Evolutionary conservation across 257 asterid species (phyloP), one percentile per base, ranked within the genome.

Genomic region (Solanum virginianum): DNA sequence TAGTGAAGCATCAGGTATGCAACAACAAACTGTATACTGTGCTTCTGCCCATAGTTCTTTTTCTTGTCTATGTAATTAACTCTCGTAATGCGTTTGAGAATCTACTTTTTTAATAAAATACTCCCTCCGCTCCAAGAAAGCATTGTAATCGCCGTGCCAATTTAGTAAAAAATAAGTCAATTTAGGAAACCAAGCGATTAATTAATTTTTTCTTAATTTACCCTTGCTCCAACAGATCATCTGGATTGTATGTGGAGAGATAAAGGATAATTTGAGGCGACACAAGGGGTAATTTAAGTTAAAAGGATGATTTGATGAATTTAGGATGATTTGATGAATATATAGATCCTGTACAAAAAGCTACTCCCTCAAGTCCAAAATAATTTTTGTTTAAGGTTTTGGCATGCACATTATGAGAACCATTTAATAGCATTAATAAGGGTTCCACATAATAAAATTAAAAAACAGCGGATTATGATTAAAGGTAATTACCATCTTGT

Each of bases 401-500:
- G 66, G 66, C 66, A 20, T 2, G 29, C 66, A 13, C 66, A 59
- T 59, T n/a, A 20, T 9, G 29, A 59, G n/a, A 59, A 20, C 29
- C 66, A 59, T 59, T 20, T 18, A 57, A 57, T 57, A 57, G 65
- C 11, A 57, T 20, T 20, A 57, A 62, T 22, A 32, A 36, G 41
- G 41, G 10, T 32, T 17, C 15, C 22, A 36, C 17, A 12, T 8
- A 39, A 22, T 51, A 36, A 36, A 36, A 36, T 36, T 8, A 39
- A 41, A 69, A 17, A 69, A 69, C 22, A n/a, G 39, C 4, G 24
- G 8, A 36, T 36, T 32, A 36, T 36, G 24, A 69, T 36, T 5
- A 84, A 83, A 54, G 62, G 79, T 69, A 80, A 29, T 1, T 93
- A 97, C 99, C 99, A 92, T 97, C 99, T 92, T 95, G 98, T 51